These are phyloP conservation scores for Raphanus raphanistrum DNA, from an alignment of 345 rosid genomes.

Conservation along the genomic window DNA sequence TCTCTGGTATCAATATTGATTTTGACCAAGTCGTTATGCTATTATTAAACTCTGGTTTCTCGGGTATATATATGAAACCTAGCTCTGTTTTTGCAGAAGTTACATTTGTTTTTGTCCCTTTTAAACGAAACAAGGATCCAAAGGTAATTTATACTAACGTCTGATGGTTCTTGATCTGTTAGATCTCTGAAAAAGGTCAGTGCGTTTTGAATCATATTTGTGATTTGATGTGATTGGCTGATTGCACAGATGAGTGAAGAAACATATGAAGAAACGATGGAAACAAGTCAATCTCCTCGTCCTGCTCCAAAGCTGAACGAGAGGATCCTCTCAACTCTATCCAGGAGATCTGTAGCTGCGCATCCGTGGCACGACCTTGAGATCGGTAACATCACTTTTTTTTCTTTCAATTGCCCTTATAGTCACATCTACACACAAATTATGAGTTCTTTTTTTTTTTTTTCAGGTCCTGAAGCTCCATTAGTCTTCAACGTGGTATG, in stretches of 20 bases:
- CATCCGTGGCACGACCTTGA: conserved; percentile 99
- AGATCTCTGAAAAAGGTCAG: background rate
- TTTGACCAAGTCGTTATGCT: conserved; percentile 37
- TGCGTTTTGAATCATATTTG: background rate
- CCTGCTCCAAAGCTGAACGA: conserved; percentile 68
- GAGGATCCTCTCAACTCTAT: conserved; percentile 91
- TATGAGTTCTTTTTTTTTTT: conserved; percentile 14
- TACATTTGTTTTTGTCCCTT: conserved; percentile 21
- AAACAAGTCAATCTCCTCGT: conserved; percentile 29
- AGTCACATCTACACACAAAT: background rate
- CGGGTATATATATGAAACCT: background rate
- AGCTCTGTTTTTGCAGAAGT: conserved; percentile 24
- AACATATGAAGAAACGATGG: conserved; percentile 36
- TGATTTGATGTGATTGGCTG: background rate
- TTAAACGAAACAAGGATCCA: conserved; percentile 9
- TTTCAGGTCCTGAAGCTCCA: conserved; percentile 91
- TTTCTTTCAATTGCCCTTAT: background rate
- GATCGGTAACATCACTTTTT: conserved; percentile 52
- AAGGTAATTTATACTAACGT: conserved; percentile 29
- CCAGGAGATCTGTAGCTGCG: conserved; percentile 94
- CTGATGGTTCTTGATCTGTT: background rate
- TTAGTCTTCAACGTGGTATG: conserved; percentile 64
- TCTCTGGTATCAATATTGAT: conserved; percentile 26
- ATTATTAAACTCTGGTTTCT: conserved; percentile 33
- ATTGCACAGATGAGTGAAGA: conserved; percentile 50